phyloP scores from a whole-genome alignment of 495 filamentous ascomycete genomes.

The Evernia prunastri region DNA sequence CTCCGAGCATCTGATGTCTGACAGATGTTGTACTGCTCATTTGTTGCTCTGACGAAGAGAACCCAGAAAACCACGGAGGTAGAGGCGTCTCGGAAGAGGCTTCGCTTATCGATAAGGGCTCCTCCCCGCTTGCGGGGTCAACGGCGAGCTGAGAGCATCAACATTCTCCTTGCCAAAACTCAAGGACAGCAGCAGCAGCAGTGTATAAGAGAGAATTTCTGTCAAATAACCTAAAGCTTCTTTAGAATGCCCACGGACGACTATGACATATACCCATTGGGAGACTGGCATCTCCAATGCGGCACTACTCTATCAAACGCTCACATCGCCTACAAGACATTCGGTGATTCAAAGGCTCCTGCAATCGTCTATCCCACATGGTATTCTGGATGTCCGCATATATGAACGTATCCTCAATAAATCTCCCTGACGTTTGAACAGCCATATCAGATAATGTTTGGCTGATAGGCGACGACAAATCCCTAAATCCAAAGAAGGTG shows the following conservation, averaged over 20 bases:
- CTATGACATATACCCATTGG: slow-evolving; percentile 49
- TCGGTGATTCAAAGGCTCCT: slow-evolving; percentile 54
- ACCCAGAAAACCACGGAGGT: no score
- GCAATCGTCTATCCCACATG: slow-evolving; percentile 66
- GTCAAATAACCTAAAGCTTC: neutral
- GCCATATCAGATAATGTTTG: slow-evolving; percentile 58
- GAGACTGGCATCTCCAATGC: slow-evolving; percentile 57
- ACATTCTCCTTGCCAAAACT: neutral
- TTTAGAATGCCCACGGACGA: slow-evolving; percentile 34
- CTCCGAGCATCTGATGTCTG: neutral
- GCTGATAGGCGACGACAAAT: slow-evolving; percentile 57
- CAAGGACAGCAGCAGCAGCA: neutral
- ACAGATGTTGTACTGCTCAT: no score
- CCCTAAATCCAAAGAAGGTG: slow-evolving; percentile 49
- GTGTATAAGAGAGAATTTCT: neutral
- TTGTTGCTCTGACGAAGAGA: no score
- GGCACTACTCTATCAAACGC: slow-evolving; percentile 51
- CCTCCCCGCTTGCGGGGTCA: neutral
- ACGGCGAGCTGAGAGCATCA: neutral
- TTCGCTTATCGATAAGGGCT: slow-evolving; percentile 4
- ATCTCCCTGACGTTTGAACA: slow-evolving; percentile 21
- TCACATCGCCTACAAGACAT: slow-evolving; percentile 63
- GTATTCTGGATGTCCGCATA: slow-evolving; percentile 52
- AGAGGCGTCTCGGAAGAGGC: neutral
- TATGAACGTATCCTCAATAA: neutral